Evolutionary conservation across 805 yeast species (phyloP), one percentile per base, ranked within the genome.

Genomic region (Nematodospora valgi): DNA sequence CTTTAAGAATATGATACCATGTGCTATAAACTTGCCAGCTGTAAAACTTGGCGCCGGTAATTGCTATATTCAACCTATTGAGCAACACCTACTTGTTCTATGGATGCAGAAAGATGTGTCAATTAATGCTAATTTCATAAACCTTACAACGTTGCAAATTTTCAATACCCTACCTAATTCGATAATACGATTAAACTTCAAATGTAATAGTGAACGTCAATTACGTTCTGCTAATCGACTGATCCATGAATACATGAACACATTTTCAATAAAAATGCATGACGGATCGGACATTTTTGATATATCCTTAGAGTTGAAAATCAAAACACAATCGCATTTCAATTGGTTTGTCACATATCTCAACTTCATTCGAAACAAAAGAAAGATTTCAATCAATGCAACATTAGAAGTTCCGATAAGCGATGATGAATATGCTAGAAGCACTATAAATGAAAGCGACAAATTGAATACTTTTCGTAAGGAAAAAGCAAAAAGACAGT

Each of bases 1-100:
- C 4, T 22, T 38, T 12, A 35, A 22, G 19, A 35, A 38, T 15
- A 5, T 26, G 5, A 27, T 27, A 16, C 24, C 15, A 4, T 34
- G 42, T 28, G 16, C 23, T 5, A 15, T 35, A 3, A 8, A 1
- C 10, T 11, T 10, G 19, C 24, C 10, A 22, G 15, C 15, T 7
- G 15, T 19, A 5, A 10, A 18, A 9, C 14, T 2, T 6, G n/a
- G 13, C 24, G 20, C 18, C 3, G 4, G 15, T 16, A 23, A 3
- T 16, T 30, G 39, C n/a, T 34, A 24, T 26, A 18, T 38, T 11
- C 42, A 38, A 20, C 39, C 42, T 5, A 28, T 31, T 12, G 39
- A 30, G 11, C 18, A 20, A 5, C 20, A 34, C 18, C 30, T 38
- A 26, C n/a, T 38, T 9, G 28, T 38, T 4, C 10, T 27, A 16